These are phyloP conservation scores for Udeniomyces megalosporus DNA, from an alignment of 768 basidiomycete species.

Conservation along the genomic window DNA sequence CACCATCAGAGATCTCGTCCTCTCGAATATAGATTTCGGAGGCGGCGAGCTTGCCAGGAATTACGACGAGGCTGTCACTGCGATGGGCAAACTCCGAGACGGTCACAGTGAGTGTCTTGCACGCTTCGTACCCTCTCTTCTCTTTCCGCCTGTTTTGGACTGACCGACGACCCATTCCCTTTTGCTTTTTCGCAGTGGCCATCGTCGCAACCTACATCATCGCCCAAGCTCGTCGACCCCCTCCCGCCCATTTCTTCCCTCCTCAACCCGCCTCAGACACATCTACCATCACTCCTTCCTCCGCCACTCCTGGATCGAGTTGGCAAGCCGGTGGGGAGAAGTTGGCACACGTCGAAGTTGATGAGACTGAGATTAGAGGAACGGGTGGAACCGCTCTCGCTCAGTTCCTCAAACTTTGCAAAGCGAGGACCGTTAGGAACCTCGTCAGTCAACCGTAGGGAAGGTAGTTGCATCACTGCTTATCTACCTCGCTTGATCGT, in stretches of 20 bases:
- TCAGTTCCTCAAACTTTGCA: slow-evolving; percentile 65
- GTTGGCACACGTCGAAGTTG: slow-evolving; percentile 24
- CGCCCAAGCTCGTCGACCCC: slow-evolving; percentile 47
- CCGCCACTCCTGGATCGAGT: not conserved
- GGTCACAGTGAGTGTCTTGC: slow-evolving; percentile 40
- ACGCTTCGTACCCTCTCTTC: no score
- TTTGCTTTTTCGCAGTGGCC: slow-evolving; percentile 34
- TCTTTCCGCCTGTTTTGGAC: not conserved
- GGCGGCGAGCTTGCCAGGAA: slow-evolving; percentile 27
- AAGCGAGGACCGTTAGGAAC: slow-evolving; percentile 59
- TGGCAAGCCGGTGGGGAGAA: slow-evolving; percentile 13
- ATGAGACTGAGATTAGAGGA: slow-evolving; percentile 48
- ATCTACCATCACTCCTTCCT: not conserved
- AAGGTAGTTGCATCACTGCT: no score
- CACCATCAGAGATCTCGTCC: slow-evolving; percentile 48
- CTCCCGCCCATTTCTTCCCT: slow-evolving; percentile 19
- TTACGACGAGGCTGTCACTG: slow-evolving; percentile 61
- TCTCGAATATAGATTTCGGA: slow-evolving; percentile 17
- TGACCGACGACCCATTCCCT: no score
- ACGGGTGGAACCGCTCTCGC: slow-evolving; percentile 82
- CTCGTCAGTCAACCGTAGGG: no score
- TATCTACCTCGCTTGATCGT: no score
- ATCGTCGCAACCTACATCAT: slow-evolving; percentile 78
- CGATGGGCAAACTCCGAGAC: slow-evolving; percentile 70
- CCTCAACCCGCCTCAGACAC: slow-evolving; percentile 7